Conservation (phyloP, 2,329 filamentous ascomycete genomes). For the Arachnopeziza araneosa region DNA sequence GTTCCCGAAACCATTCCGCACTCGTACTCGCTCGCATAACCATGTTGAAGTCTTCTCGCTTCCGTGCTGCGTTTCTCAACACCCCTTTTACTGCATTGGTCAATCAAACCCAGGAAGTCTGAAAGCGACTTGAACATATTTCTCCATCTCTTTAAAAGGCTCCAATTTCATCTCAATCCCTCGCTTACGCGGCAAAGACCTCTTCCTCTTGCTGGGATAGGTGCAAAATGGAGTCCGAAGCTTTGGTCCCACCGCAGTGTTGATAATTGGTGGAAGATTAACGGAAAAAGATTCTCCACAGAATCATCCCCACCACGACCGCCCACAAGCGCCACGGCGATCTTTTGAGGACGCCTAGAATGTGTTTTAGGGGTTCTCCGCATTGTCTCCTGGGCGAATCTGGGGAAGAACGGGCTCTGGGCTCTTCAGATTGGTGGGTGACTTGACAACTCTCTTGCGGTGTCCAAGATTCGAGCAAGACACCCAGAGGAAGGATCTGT, state of each 20-base stretch:
- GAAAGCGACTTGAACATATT: not conserved
- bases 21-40: too few species aligned
- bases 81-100: too few species aligned
- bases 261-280: not conserved
- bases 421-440: not conserved
- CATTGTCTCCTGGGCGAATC: not conserved
- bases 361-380: not conserved
- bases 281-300: not conserved
- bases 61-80: too few species aligned
- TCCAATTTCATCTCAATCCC: not conserved
- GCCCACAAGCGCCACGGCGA: not conserved
- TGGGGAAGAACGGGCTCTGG: not conserved
- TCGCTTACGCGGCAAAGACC: not conserved
- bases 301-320: not conserved
- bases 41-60: too few species aligned
- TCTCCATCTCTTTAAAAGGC: not conserved
- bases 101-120: too few species aligned
- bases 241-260: not conserved
- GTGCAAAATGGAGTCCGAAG: not conserved
- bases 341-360: not conserved
- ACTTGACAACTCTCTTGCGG: too few species aligned
- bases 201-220: not conserved
- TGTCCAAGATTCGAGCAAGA: not conserved
- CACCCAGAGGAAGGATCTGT: not conserved
- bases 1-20: too few species aligned